phyloP scores from a whole-genome alignment of 306 rosid genomes.

The Malus fusca region DNA sequence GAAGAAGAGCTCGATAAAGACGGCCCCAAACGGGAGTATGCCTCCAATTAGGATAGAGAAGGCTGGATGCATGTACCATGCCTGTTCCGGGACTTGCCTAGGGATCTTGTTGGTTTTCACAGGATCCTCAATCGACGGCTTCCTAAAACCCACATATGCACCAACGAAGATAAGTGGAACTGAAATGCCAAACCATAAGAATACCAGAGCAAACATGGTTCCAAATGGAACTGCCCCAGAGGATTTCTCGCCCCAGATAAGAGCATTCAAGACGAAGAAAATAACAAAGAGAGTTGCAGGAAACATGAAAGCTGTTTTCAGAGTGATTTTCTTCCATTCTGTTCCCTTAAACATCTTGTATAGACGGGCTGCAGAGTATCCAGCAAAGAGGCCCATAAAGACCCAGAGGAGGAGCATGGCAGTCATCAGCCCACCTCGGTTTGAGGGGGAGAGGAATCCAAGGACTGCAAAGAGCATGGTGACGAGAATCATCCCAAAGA shows the following conservation, averaged over 20 bases:
- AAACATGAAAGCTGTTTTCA: constrained; percentile 71
- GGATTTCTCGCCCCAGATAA: constrained; percentile 86
- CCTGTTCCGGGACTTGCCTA: constrained; percentile 80
- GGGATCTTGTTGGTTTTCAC: constrained; percentile 83
- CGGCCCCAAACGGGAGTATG: constrained; percentile 86
- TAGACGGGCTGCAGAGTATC: constrained; percentile 62
- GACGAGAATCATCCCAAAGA: constrained; percentile 79
- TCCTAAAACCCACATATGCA: constrained; percentile 58
- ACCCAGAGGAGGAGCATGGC: constrained; percentile 93
- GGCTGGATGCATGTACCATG: constrained; percentile 76
- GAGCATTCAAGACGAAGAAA: constrained; percentile 75
- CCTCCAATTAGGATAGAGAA: constrained; percentile 76
- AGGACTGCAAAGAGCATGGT: constrained; percentile 86
- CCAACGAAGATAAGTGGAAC: constrained; percentile 81
- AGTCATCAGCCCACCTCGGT: constrained; percentile 90
- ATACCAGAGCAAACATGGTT: constrained; percentile 89
- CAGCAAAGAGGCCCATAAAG: constrained; percentile 74
- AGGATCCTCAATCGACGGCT: constrained; percentile 58
- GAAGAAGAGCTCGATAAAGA: constrained; percentile 92
- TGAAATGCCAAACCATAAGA: constrained; percentile 93
- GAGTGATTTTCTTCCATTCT: constrained; percentile 65
- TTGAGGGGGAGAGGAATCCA: constrained; percentile 83
- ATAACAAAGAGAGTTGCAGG: constrained; percentile 58
- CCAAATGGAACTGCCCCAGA: constrained; percentile 98
- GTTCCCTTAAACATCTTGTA: constrained; percentile 72